Base-by-base conservation (phyloP, 2,329 filamentous ascomycete species). In the Claviceps quebecensis region DNA sequence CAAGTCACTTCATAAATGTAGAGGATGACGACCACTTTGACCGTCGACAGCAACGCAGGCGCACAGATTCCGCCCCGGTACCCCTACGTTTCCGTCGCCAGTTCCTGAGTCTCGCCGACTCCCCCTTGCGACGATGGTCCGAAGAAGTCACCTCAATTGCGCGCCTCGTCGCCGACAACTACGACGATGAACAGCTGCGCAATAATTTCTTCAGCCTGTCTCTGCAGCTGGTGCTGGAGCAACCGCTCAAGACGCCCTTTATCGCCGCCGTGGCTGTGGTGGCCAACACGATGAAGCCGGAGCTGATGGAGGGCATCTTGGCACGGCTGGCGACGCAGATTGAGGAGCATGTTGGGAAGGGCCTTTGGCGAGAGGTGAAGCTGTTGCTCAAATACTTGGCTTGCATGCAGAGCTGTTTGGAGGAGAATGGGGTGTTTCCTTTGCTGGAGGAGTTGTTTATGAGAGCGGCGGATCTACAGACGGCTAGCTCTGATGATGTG, bases 201-300 rank as follows among this genome's bases (percentile, higher is more conserved):
- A 77, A 74, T 36, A 80, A 76, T 48, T 94, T 95, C 65, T 73
- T 86, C 57, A 79, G 84, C 52, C 76, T 95, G 34, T 73, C 82
- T 7, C 70, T 90, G 53, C 86, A 91, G 67, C 75, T 97, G 57
- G 76, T 86, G 44, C 66, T 87, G 38, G 93, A 98, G 70, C 93
- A 98, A 69, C 93, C 93, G 1, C 84, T 98, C 67, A 97, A 97
- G 74, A 94, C 89, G n/a, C 91, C 93, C 0, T 97, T 96, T 64
- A 77, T 95, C 39, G 89, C 90, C 9, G 87, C 86, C 19, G 83
- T 91, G 14, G 77, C 94, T 44, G 76, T 95, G 53, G 78, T 88
- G 52, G 78, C 83, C 57, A 96, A 97, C 69, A 78, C 80, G 26
- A 70, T 86, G 59, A 88, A 87, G 63, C 75, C 84, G 4, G 86